Percentiles rank a stretch among this genome's conserved stretches.
Conservation (phyloP, 306 rosid species). For the Prunus fruticosa region DNA sequence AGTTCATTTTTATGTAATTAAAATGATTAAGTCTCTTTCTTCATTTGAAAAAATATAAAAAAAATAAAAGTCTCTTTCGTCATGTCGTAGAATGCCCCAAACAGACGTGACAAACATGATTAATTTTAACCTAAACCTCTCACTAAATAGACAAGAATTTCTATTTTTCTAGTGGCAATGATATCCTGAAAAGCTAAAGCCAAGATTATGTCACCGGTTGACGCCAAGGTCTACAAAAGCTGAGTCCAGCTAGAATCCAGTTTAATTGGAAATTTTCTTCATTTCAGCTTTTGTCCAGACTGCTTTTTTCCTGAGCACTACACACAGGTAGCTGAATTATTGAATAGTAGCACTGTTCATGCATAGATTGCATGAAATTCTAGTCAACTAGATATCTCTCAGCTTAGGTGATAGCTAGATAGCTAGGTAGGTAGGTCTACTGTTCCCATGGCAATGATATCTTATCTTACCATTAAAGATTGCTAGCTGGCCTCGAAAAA, state of each 20-base stretch:
- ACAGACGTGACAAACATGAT: slow-evolving; percentile 40
- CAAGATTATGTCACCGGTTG: slow-evolving; percentile 47
- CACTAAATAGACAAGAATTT: slow-evolving; percentile 24
- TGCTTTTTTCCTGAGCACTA: neutral
- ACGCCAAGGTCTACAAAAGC: slow-evolving; percentile 47
- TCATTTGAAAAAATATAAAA: too few species aligned
- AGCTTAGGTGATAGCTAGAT: neutral
- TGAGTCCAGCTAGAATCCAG: slow-evolving; percentile 66
- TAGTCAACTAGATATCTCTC: neutral
- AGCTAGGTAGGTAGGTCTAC: neutral
- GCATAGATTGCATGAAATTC: neutral
- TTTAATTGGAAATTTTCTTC: slow-evolving; percentile 22
- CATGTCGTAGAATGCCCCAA: slow-evolving; percentile 33
- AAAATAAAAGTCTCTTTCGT: slow-evolving; percentile 8
- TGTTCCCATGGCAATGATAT: neutral
- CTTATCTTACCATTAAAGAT: neutral
- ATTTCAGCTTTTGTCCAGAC: neutral
- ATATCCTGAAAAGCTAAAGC: slow-evolving; percentile 53
- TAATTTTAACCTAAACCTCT: slow-evolving; percentile 38
- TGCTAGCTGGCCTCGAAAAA: neutral
- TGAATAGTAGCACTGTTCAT: slow-evolving; percentile 11
- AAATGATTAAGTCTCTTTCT: neutral
- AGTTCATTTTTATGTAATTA: neutral
- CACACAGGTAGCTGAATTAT: neutral
- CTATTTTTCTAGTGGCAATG: slow-evolving; percentile 32